Conservation (phyloP, 495 filamentous ascomycete species). For the Friedmanniomyces simplex region DNA sequence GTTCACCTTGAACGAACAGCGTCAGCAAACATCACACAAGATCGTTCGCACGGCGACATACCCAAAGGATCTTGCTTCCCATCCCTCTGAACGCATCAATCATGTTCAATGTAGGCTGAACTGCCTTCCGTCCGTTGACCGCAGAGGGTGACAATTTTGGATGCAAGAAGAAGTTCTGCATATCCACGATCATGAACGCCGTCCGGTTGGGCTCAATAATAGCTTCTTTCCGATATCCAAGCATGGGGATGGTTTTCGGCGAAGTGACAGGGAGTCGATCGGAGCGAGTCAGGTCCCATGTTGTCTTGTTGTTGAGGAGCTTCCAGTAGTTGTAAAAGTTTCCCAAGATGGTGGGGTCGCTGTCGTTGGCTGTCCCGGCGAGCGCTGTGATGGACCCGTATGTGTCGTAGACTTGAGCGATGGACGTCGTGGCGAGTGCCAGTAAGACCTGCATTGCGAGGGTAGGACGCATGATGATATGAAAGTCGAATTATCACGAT, state of each 20-base stretch:
- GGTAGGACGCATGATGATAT: not conserved
- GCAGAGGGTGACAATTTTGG: slow-evolving; percentile 18
- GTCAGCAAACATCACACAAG: not conserved
- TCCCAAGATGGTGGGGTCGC: slow-evolving; percentile 12
- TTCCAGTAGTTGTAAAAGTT: slow-evolving; percentile 23
- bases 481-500: not conserved
- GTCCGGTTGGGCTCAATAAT: slow-evolving; percentile 14
- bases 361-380: slow-evolving; percentile 8
- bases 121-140: slow-evolving; percentile 14
- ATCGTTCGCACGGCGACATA: not conserved
- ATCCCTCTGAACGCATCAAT: slow-evolving; percentile 21
- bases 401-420: slow-evolving; percentile 10
- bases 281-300: slow-evolving; percentile 23
- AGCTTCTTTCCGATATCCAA: slow-evolving; percentile 17
- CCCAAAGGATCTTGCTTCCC: slow-evolving; percentile 26
- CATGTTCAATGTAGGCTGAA: slow-evolving; percentile 17
- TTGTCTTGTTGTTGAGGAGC: slow-evolving; percentile 9
- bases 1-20: slow-evolving; percentile 5
- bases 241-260: slow-evolving; percentile 23
- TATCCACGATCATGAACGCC: slow-evolving; percentile 17
- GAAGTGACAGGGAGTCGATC: slow-evolving; percentile 15
- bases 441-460: not conserved
- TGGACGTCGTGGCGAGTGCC: not conserved
- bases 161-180: slow-evolving; percentile 22
- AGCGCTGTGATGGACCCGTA: slow-evolving; percentile 9